Evolutionary conservation across 1,284 basidiomycete genomes (phyloP).

Genomic region (Naganishia sp.): DNA sequence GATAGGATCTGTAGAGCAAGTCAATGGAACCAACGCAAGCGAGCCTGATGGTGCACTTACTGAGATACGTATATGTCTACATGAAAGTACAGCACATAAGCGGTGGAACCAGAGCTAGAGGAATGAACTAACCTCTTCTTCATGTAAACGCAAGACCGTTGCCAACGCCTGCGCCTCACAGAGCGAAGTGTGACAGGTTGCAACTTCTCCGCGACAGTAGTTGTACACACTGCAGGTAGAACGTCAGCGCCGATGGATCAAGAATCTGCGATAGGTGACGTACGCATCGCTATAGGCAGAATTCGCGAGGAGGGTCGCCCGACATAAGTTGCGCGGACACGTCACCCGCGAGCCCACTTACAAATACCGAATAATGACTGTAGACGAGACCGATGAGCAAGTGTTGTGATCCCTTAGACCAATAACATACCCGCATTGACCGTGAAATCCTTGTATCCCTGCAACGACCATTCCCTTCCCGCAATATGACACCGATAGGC

Average conservation of each 20-base stretch:
- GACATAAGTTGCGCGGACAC: neutral
- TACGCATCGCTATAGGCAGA: slow-evolving; percentile 19
- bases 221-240: slow-evolving; percentile 27
- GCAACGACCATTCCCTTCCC: slow-evolving; percentile 28
- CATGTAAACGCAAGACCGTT: slow-evolving; percentile 35
- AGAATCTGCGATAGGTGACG: slow-evolving; percentile 3
- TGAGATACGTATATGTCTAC: slow-evolving; percentile 33
- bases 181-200: slow-evolving; percentile 29
- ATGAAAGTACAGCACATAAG: neutral
- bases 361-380: slow-evolving; percentile 39
- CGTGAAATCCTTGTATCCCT: slow-evolving; percentile 29
- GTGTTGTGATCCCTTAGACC: neutral
- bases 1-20: slow-evolving; percentile 59
- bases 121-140: slow-evolving; percentile 37
- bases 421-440: slow-evolving; percentile 31
- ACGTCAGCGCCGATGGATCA: too few relatives aligned
- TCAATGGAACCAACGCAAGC: slow-evolving; percentile 48
- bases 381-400: neutral
- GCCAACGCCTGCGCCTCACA: slow-evolving; percentile 35
- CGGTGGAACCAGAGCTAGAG: neutral
- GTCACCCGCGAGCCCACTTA: neutral
- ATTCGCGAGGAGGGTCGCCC: neutral
- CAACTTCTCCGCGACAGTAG: slow-evolving; percentile 26
- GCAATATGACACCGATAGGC: slow-evolving; percentile 36
- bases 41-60: slow-evolving; percentile 4